Base-by-base conservation (phyloP, 257 asterid species). In the Eucommia ulmoides region DNA sequence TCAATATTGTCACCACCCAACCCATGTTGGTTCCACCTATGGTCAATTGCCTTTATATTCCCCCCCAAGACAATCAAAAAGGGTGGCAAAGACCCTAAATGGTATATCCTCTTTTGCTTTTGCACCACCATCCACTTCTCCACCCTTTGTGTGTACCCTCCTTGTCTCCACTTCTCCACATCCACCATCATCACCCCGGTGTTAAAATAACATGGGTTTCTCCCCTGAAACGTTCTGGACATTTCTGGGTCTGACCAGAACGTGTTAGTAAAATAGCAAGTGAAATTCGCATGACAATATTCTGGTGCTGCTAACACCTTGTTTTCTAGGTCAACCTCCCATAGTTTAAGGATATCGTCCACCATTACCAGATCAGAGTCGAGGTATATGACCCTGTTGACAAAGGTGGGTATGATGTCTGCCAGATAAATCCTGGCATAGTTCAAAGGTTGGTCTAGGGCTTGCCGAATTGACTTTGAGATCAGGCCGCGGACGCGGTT, bases 21-120 rank as follows among this genome's bases (percentile, higher is more conserved):
- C 25, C 93, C 93, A 41, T 82, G 89, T 54, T 79, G 93, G 33
- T 83, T 83, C 94, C 94, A 79, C 38, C 84, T 62, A 45, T 79
- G 94, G 62, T 79, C 86, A 22, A 83, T 69, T 0, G 76, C 72
- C 66, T 67, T 67, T 3, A 83, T 74, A 1, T 80, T 75, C 6
- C 94, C 87, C 0, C 84, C 89, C 25, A 79, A 56, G 12, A 79
- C 89, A 3, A 82, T 81, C 72, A 82, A 61, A 20, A 74, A 74
- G 0, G 91, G 91, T 1, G 91, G 94, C 72, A 83, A 48, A 9
- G 94, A 83, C 1, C 91, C 94, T 50, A 83, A 51, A 5, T 73
- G 83, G 52, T 80, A 83, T 21, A 83, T 83, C 67, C 73, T 65
- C 54, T 51, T 80, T 2, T 60, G 73, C 53, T 83, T 83, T 49